Conservation (phyloP, 495 filamentous ascomycete genomes). For the Podospora comata region DNA sequence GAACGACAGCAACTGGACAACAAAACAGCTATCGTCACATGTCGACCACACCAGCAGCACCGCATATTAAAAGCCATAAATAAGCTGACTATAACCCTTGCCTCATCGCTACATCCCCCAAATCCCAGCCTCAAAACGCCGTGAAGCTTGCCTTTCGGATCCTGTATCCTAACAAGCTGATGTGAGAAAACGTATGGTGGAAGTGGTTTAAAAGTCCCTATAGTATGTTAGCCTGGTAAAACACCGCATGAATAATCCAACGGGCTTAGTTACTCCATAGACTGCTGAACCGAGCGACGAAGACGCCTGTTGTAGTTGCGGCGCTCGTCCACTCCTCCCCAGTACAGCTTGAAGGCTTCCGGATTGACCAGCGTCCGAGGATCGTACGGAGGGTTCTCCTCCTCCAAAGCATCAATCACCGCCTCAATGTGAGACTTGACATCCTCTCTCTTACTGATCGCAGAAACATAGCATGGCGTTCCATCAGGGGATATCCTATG, state of each 20-base stretch:
- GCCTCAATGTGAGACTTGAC: constrained; percentile 80
- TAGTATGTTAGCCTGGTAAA: not conserved
- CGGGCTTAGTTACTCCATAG: constrained; percentile 45
- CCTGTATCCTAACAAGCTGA: not conserved
- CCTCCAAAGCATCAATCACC: constrained; percentile 78
- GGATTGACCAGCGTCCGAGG: constrained; percentile 83
- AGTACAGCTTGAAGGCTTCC: constrained; percentile 83
- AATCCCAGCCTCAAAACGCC: not conserved
- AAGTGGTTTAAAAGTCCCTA: not conserved
- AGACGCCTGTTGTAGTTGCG: constrained; percentile 81
- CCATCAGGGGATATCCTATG: constrained; percentile 78
- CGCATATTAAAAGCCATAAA: not conserved
- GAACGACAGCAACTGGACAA: not conserved
- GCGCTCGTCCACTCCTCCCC: constrained; percentile 75
- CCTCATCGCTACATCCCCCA: not conserved
- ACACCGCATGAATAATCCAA: not conserved
- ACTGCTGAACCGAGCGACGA: constrained; percentile 57
- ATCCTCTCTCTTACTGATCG: constrained; percentile 62
- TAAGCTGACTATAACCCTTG: not conserved
- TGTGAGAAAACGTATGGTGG: not conserved
- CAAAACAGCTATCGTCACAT: not conserved
- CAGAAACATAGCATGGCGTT: constrained; percentile 77
- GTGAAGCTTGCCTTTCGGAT: not conserved
- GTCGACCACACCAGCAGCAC: not conserved
- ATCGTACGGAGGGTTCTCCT: constrained; percentile 83